Percentiles rank a stretch among this genome's conserved stretches.
phyloP scores from a whole-genome alignment of 768 basidiomycete genomes.

The Suillus plorans region DNA sequence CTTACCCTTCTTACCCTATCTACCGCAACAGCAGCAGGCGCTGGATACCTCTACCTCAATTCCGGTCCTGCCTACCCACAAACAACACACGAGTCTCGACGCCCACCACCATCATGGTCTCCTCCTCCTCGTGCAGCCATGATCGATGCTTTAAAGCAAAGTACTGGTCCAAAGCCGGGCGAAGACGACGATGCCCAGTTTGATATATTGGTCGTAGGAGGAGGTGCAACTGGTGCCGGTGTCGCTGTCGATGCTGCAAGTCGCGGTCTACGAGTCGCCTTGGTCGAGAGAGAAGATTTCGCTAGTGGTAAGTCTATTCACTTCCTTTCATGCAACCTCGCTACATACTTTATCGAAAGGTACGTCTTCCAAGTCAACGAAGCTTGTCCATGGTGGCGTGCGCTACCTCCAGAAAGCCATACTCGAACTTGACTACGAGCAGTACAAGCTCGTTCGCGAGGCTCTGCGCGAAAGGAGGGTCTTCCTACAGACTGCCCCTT shows the following conservation, averaged over 20 bases:
- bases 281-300: constrained; percentile 94
- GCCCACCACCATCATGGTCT: constrained; percentile 78
- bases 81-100: constrained; percentile 63
- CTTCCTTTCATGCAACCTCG: neutral
- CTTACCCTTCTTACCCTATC: constrained; percentile 54
- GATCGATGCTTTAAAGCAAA: constrained; percentile 48
- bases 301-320: constrained; percentile 59
- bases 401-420: constrained; percentile 97
- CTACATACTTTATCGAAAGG: constrained; percentile 42
- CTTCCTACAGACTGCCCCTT: constrained; percentile 95
- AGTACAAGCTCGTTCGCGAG: constrained; percentile 95
- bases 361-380: constrained; percentile 96
- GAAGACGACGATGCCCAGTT: constrained; percentile 53
- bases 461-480: constrained; percentile 90
- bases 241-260: constrained; percentile 95
- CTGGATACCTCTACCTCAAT: constrained; percentile 71
- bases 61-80: constrained; percentile 68
- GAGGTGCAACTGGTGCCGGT: constrained; percentile 94
- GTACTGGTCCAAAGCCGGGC: constrained; percentile 21
- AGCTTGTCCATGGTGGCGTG: constrained; percentile 97
- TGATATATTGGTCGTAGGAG: constrained; percentile 85
- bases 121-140: constrained; percentile 71
- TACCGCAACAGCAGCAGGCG: constrained; percentile 50
- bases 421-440: constrained; percentile 93
- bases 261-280: constrained; percentile 86